Evolutionary conservation across 164 flowering plant species (phyloP).

Genomic region (Vitis riparia): DNA sequence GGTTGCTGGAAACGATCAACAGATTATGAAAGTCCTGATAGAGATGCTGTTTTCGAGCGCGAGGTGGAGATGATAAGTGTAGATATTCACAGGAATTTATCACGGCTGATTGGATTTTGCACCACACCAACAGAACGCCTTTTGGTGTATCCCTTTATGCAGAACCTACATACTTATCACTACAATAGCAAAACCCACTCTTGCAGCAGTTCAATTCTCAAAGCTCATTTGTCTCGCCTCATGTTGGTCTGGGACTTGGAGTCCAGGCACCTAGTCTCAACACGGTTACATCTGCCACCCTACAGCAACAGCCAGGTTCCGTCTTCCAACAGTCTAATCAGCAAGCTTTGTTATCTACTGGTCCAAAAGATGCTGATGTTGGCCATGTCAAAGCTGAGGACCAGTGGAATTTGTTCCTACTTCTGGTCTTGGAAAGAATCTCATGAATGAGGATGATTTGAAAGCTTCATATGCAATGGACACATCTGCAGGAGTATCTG

Average conservation of each 20-base stretch:
- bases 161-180: constrained; percentile 39
- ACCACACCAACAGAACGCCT: constrained; percentile 91
- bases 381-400: constrained; percentile 53
- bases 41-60: constrained; percentile 90
- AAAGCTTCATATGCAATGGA: constrained; percentile 55
- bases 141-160: constrained; percentile 93
- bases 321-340: constrained; percentile 56
- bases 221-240: constrained; percentile 59
- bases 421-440: constrained; percentile 51
- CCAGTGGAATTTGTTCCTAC: constrained; percentile 46
- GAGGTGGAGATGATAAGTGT: constrained; percentile 99
- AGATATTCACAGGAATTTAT: constrained; percentile 86
- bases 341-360: constrained; percentile 40
- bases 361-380: constrained; percentile 59
- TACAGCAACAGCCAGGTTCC: constrained; percentile 56
- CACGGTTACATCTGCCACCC: constrained; percentile 44
- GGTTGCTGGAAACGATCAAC: constrained; percentile 87
- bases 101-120: constrained; percentile 87
- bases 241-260: constrained; percentile 74
- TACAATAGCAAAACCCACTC: no score
- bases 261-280: constrained; percentile 56
- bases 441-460: constrained; percentile 69
- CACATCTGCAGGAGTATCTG: constrained; percentile 52
- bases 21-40: constrained; percentile 90
- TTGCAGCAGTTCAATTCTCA: constrained; percentile 71